Evolutionary conservation across 441 rosid species (phyloP).

Genomic region (Pelargonium cotyledonis): DNA sequence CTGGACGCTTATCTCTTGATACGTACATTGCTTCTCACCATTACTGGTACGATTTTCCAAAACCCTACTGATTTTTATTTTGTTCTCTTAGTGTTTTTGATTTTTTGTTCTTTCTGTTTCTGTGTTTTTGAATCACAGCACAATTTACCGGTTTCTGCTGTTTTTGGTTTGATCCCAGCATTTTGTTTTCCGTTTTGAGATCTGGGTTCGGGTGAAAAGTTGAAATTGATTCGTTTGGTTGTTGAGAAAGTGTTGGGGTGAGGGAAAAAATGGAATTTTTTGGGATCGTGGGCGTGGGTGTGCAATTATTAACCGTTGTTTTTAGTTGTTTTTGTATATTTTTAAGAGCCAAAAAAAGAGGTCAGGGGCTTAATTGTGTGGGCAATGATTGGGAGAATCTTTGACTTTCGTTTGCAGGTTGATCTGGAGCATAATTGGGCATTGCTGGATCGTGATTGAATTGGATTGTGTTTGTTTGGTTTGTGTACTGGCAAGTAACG

Average conservation of each 20-base stretch:
- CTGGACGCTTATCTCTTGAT: neutral
- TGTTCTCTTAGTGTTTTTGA: no score
- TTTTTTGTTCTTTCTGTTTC: neutral
- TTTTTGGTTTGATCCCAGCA: neutral
- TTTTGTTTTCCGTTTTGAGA: neutral
- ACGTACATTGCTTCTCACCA: neutral
- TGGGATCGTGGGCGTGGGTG: neutral
- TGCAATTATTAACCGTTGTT: neutral
- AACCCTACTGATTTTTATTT: neutral
- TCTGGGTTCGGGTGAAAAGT: neutral
- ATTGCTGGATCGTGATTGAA: conserved; percentile 3
- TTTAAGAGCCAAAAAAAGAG: conserved; percentile 1
- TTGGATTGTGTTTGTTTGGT: neutral
- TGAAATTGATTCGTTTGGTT: conserved; percentile 4
- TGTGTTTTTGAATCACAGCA: neutral
- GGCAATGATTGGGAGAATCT: neutral
- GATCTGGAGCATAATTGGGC: conserved; percentile 6
- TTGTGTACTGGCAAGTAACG: conserved; percentile 2
- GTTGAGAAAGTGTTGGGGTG: neutral
- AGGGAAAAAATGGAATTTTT: neutral
- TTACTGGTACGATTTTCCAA: conserved; percentile 1
- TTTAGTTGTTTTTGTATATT: neutral
- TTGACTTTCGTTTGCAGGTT: conserved; percentile 7
- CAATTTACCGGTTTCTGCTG: neutral
- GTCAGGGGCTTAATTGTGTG: neutral